Conservation (phyloP, 768 basidiomycete species). For the Ramaria sp. region DNA sequence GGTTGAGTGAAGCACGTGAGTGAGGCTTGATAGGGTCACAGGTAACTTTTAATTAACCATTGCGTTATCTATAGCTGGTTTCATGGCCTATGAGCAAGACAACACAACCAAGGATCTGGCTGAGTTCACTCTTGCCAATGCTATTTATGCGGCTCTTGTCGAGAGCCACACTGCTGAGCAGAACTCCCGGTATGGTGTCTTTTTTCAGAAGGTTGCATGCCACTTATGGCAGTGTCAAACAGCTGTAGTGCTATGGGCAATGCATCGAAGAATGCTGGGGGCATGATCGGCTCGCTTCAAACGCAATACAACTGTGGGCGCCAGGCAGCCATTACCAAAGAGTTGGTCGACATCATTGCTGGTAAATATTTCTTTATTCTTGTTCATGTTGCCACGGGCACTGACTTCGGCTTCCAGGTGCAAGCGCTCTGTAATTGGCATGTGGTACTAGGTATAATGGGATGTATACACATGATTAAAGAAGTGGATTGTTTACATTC, state of each 20-base stretch:
- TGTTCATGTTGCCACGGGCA: background rate
- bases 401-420: constrained; percentile 1
- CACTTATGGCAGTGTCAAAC: constrained; percentile 83
- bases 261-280: constrained; percentile 94
- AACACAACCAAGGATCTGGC: constrained; percentile 72
- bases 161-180: constrained; percentile 97
- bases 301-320: constrained; percentile 99
- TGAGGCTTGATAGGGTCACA: too few relatives aligned
- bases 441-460: background rate
- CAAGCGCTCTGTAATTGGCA: constrained; percentile 4
- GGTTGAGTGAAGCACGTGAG: too few relatives aligned
- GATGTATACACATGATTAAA: background rate
- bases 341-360: constrained; percentile 86
- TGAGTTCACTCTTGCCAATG: too few relatives aligned
- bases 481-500: background rate
- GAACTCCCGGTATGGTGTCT: too few relatives aligned
- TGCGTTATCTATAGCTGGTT: too few relatives aligned
- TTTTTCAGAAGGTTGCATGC: constrained; percentile 49
- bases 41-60: too few relatives aligned
- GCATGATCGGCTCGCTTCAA: too few relatives aligned
- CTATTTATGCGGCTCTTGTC: constrained; percentile 86
- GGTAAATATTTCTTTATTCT: constrained; percentile 35
- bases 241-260: too few relatives aligned
- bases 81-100: constrained; percentile 96
- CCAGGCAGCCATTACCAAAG: constrained; percentile 95